Evolutionary conservation across 1,139 yeast species (phyloP).

Genomic region (Zygoascus hellenicus): DNA sequence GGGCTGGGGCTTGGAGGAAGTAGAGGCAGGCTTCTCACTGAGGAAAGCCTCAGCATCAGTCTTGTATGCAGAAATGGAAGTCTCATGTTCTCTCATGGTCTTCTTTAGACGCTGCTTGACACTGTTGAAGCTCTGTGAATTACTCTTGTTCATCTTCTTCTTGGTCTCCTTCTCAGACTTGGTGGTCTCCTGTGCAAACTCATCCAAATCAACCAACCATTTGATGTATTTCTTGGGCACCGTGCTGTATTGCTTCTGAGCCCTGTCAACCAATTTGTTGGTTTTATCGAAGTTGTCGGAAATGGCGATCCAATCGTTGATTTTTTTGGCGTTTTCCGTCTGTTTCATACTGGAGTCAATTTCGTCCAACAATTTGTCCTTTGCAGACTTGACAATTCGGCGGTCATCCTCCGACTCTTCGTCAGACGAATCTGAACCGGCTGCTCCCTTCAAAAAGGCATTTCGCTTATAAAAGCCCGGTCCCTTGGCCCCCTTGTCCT

Average conservation of each 20-base stretch:
- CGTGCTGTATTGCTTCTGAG: slow-evolving; percentile 63
- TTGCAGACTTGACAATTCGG: slow-evolving; percentile 87
- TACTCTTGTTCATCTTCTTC: slow-evolving; percentile 76
- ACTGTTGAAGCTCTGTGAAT: slow-evolving; percentile 82
- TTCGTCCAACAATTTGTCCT: slow-evolving; percentile 88
- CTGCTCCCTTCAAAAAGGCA: slow-evolving; percentile 42
- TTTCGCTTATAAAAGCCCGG: slow-evolving; percentile 57
- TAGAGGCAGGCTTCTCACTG: background rate
- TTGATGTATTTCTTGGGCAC: slow-evolving; percentile 70
- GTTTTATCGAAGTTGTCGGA: slow-evolving; percentile 72
- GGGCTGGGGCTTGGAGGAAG: slow-evolving; percentile 23
- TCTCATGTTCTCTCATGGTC: slow-evolving; percentile 61
- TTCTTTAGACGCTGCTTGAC: slow-evolving; percentile 85
- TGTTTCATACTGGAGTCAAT: slow-evolving; percentile 61
- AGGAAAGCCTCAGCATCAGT: slow-evolving; percentile 68
- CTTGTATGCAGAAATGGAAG: slow-evolving; percentile 54
- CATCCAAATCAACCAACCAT: slow-evolving; percentile 68
- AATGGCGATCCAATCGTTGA: slow-evolving; percentile 76
- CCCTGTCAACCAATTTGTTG: slow-evolving; percentile 58
- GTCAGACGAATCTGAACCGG: slow-evolving; percentile 43
- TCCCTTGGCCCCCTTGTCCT: slow-evolving; percentile 43
- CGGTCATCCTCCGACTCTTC: slow-evolving; percentile 51
- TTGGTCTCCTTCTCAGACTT: slow-evolving; percentile 53
- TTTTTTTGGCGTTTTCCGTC: slow-evolving; percentile 64
- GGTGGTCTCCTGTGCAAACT: slow-evolving; percentile 51